phyloP scores from a whole-genome alignment of 805 yeast genomes.

The Zygosaccharomyces pseudorouxii region DNA sequence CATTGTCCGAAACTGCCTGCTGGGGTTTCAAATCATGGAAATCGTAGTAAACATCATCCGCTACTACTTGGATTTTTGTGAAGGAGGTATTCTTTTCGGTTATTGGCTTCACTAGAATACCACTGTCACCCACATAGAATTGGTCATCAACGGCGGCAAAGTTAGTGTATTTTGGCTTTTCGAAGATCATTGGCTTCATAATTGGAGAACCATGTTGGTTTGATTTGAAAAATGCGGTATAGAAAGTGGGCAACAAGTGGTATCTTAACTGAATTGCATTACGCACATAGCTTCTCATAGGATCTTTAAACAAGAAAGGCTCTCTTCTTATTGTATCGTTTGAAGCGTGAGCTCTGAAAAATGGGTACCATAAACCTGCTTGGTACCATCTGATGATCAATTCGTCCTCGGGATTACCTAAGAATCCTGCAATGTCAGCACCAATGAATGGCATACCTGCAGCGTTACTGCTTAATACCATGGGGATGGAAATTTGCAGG shows the following conservation, averaged over 20 bases:
- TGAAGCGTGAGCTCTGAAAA: conserved; percentile 95
- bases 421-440: conserved; percentile 96
- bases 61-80: conserved; percentile 36
- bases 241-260: conserved; percentile 67
- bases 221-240: conserved; percentile 70
- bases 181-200: conserved; percentile 62
- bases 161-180: conserved; percentile 38
- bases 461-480: conserved; percentile 75
- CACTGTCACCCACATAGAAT: conserved; percentile 69
- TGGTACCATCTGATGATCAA: conserved; percentile 91
- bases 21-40: conserved; percentile 36
- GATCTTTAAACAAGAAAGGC: conserved; percentile 83
- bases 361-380: conserved; percentile 93
- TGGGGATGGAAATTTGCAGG: conserved; percentile 73
- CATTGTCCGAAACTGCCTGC: background rate
- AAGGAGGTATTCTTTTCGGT: conserved; percentile 46
- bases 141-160: conserved; percentile 70
- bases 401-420: conserved; percentile 82
- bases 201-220: conserved; percentile 63
- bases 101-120: conserved; percentile 79
- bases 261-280: conserved; percentile 74
- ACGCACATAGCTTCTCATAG: conserved; percentile 58
- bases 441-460: conserved; percentile 92
- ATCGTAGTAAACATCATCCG: conserved; percentile 55
- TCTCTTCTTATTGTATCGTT: conserved; percentile 89